These are phyloP conservation scores for Austroboletus eburneus DNA, from an alignment of 768 basidiomycete species.

Conservation along the genomic window DNA sequence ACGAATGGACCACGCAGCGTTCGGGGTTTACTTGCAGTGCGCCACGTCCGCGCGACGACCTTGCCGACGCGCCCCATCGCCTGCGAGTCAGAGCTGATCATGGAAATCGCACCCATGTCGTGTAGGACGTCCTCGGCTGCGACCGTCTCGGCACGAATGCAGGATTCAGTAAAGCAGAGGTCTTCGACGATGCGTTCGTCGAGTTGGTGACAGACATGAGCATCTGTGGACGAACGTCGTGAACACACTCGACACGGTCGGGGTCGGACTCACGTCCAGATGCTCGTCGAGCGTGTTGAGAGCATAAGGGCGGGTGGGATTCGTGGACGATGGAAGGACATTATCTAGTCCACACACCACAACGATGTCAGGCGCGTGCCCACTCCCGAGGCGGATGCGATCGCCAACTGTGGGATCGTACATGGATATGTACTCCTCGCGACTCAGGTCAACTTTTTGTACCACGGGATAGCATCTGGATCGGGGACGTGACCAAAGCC, in stretches of 20 bases:
- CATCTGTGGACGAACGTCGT: conserved; percentile 56
- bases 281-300: conserved; percentile 95
- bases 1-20: conserved; percentile 70
- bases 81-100: conserved; percentile 95
- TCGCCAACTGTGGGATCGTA: conserved; percentile 95
- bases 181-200: conserved; percentile 91
- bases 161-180: conserved; percentile 92
- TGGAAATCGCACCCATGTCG: conserved; percentile 90
- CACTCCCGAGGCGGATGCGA: conserved; percentile 82
- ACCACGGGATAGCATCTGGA: conserved; percentile 53
- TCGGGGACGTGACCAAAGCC: conserved; percentile 73
- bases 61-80: conserved; percentile 99
- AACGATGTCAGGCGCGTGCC: conserved; percentile 98
- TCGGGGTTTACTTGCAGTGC: conserved; percentile 94
- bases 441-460: conserved; percentile 52
- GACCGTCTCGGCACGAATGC: conserved; percentile 94
- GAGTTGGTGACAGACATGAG: conserved; percentile 98
- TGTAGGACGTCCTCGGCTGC: conserved; percentile 97
- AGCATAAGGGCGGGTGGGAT: conserved; percentile 91
- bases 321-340: conserved; percentile 94
- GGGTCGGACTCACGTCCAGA: conserved; percentile 68
- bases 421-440: conserved; percentile 86
- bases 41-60: conserved; percentile 89
- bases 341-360: conserved; percentile 89
- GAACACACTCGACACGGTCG: background rate